Evolutionary conservation across 2,329 filamentous ascomycete species (phyloP), one percentile per base, ranked within the genome.

Genomic region (Cyclaneusma minus): DNA sequence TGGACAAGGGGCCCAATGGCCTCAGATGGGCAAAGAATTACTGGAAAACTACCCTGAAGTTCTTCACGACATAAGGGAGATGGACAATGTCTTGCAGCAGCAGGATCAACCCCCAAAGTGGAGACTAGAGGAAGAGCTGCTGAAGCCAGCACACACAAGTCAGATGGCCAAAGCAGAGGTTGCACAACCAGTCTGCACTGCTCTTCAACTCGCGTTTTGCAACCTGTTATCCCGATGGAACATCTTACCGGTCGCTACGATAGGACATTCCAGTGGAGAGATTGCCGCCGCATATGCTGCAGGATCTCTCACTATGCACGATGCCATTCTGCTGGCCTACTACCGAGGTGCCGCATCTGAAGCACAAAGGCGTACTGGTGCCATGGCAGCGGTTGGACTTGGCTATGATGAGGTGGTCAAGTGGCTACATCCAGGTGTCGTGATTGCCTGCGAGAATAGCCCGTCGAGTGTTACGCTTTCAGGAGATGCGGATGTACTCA

Each of bases 301-400:
- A 14, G 38, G 38, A 7, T 17, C 27, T 13, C 12, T 40, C 11
- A 26, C 31, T 4, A 13, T 30, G 10, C 19, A 28, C 16, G 30
- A 36, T 16, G 41, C 39, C 7, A 20, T 20, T 20, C 11, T 7
- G 8, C 7, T 20, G n/a, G 18, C 18, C 7, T 20, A 20, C 18
- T 20, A 20, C 11, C 18, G 18, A 8, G 18, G 18, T 13, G 12
- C 13, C 28, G 22, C 39, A 32, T 37, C 51, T 56, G 34, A 44
- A 16, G 22, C 27, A 13, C 28, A 13, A 18, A 27, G n/a, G n/a
- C n/a, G n/a, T n/a, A 44, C n/a, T n/a, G 65, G 65, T 0, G 46
- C 55, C 8, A 71, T 71, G 67, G 51, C 68, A 38, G 65, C 65
- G 1, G 60, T 67, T 3, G 65, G 40, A 16, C 21, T 13, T 13